These are phyloP conservation scores for Scheffersomyces cryptocercus DNA, from an alignment of 1,139 yeast species.

Conservation along the genomic window DNA sequence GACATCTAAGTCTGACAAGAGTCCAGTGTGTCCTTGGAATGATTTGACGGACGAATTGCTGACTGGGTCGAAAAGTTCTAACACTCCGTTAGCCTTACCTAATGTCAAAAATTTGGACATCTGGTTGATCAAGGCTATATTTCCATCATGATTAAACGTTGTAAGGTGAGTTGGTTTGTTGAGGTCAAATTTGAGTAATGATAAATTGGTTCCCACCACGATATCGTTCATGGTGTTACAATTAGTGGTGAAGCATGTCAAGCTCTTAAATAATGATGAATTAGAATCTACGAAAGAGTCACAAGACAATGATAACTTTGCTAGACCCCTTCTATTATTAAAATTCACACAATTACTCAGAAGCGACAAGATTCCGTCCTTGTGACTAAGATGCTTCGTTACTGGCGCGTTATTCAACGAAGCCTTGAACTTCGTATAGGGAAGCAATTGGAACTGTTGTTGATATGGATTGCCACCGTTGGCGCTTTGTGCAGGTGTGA, in stretches of 20 bases:
- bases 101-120: slow-evolving; percentile 52
- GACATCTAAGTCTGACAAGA: slow-evolving; percentile 75
- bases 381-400: slow-evolving; percentile 52
- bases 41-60: slow-evolving; percentile 54
- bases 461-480: slow-evolving; percentile 10
- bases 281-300: slow-evolving; percentile 14
- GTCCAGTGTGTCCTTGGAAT: slow-evolving; percentile 73
- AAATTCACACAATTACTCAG: slow-evolving; percentile 54
- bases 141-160: slow-evolving; percentile 30
- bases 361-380: slow-evolving; percentile 59
- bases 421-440: slow-evolving; percentile 56
- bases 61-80: slow-evolving; percentile 78
- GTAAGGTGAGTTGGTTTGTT: slow-evolving; percentile 45
- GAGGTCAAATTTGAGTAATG: slow-evolving; percentile 61
- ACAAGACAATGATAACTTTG: slow-evolving; percentile 37
- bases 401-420: slow-evolving; percentile 40
- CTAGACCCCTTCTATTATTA: slow-evolving; percentile 59
- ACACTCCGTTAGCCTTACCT: slow-evolving; percentile 67
- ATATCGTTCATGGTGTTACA: slow-evolving; percentile 36
- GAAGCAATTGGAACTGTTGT: slow-evolving; percentile 29
- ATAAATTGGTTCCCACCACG: slow-evolving; percentile 35
- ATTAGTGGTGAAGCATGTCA: slow-evolving; percentile 41
- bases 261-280: slow-evolving; percentile 19
- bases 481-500: slow-evolving; percentile 20
- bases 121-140: slow-evolving; percentile 31